These are phyloP conservation scores for Hypoxylon intermedium DNA, from an alignment of 495 filamentous ascomycete genomes.

Conservation along the genomic window DNA sequence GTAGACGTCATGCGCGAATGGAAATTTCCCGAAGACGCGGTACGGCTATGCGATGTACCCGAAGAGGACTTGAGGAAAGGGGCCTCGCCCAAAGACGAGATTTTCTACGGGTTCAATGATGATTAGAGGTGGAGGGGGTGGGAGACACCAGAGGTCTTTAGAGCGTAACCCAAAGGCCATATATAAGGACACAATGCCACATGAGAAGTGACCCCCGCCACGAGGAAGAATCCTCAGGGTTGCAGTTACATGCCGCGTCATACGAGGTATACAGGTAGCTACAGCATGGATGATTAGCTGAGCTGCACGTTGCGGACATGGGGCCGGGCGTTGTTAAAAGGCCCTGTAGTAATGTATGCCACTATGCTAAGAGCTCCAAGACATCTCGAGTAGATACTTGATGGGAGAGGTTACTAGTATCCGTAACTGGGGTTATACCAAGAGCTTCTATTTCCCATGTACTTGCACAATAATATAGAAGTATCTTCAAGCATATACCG, in stretches of 20 bases:
- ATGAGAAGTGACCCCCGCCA: background rate
- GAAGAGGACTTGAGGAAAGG: slow-evolving; percentile 53
- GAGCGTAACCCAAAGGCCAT: background rate
- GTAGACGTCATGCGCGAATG: slow-evolving; percentile 52
- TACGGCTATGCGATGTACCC: slow-evolving; percentile 46
- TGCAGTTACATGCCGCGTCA: background rate
- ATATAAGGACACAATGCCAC: background rate
- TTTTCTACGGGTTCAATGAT: slow-evolving; percentile 37
- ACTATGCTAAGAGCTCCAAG: background rate
- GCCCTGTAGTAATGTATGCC: background rate
- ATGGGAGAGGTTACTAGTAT: background rate
- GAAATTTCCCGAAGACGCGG: slow-evolving; percentile 53
- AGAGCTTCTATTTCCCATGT: background rate
- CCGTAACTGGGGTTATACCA: background rate
- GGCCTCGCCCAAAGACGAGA: slow-evolving; percentile 54
- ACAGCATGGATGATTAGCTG: background rate
- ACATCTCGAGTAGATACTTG: background rate
- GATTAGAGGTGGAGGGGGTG: slow-evolving; percentile 3
- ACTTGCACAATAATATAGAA: background rate
- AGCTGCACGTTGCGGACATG: slow-evolving; percentile 1
- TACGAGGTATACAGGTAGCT: background rate
- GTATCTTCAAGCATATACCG: background rate
- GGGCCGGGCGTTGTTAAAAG: slow-evolving; percentile 5
- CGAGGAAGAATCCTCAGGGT: background rate
- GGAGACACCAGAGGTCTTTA: background rate